Conservation (phyloP, 169 alveolate species). For the Sarcocystis neurona region DNA sequence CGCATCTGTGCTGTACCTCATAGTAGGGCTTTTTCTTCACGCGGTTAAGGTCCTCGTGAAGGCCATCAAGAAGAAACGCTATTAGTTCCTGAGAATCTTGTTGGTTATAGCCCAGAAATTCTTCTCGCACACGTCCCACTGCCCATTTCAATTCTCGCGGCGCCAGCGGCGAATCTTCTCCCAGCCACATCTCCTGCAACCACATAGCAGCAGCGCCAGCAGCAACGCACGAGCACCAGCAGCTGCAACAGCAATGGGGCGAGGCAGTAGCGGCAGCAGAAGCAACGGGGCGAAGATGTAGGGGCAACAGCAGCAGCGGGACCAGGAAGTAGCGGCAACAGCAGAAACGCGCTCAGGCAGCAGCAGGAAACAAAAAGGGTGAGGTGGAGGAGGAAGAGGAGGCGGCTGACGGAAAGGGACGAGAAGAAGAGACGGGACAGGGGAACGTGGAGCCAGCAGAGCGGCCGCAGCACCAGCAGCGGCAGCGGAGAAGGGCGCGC, state of each 20-base stretch:
- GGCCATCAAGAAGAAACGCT: slow-evolving; percentile 84
- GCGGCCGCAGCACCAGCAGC: neutral
- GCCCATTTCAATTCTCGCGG: slow-evolving; percentile 88
- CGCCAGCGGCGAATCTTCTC: slow-evolving; percentile 75
- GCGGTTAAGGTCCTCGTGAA: slow-evolving; percentile 92
- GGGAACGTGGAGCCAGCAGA: neutral
- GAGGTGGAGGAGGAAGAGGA: too few relatives aligned
- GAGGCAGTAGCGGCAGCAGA: neutral
- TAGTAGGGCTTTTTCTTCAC: slow-evolving; percentile 85
- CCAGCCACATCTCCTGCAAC: slow-evolving; percentile 79
- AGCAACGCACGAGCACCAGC: slow-evolving; percentile 69
- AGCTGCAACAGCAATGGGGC: slow-evolving; percentile 67
- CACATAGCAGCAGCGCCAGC: slow-evolving; percentile 60
- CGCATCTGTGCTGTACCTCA: slow-evolving; percentile 65
- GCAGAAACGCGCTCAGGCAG: neutral
- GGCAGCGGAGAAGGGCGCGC: neutral
- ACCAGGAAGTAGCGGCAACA: neutral
- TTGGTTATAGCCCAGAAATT: slow-evolving; percentile 86
- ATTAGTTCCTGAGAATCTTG: slow-evolving; percentile 91
- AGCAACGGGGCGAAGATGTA: neutral
- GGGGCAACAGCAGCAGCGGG: neutral
- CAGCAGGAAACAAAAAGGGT: neutral
- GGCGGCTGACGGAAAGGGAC: too few relatives aligned
- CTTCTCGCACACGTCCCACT: slow-evolving; percentile 81
- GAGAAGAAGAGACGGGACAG: neutral